Base-by-base conservation (phyloP, 495 filamentous ascomycete species). In the Neurospora africana region DNA sequence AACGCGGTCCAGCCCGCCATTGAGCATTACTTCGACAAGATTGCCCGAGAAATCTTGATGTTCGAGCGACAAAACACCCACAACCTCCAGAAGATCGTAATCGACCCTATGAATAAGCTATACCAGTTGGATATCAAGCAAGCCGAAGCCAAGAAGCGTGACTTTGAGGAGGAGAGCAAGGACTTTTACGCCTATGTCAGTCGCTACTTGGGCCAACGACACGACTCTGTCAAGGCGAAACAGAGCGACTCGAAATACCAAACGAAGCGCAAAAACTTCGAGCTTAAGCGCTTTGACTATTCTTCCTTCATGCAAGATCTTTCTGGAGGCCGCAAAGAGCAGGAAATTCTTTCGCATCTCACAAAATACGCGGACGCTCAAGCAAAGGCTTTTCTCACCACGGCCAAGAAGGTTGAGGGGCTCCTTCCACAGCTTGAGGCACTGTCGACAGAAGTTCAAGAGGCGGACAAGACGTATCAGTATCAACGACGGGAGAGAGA, bases 261-360 rank as follows among this genome's bases (percentile, higher is more conserved):
- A 79, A 89, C 87, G 3, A 98, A 97, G 79, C 89, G 95, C 69
- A 90, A 91, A 43, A 97, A 92, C 73, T 99, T 98, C 75, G 95
- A 99, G 81, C 84, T 99, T 44, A 98, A 93, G 82, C 91, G 96
- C 11, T 99, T 99, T 73, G 95, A 99, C 82, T 99, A 99, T 80
- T 98, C 94, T 21, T 97, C 93, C 13, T 99, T 98, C 79, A 97
- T 99, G 93, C 94, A 98, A 73, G 95, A 99, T 83, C 85, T 99
- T 13, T 95, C 98, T 76, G 95, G 95, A 33, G 95, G 95, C 37
- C 92, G 95, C 72, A 98, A 98, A 77, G 96, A 99, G 75, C 95
- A 98, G 79, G 95, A 98, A 79, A 91, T 99, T 27, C 84, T 99
- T 30, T 98, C 96, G 17, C 93, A 97, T 79, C 84, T 99, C 47